Base-by-base conservation (phyloP, 2,329 filamentous ascomycete genomes). In the Microdochium paspali region DNA sequence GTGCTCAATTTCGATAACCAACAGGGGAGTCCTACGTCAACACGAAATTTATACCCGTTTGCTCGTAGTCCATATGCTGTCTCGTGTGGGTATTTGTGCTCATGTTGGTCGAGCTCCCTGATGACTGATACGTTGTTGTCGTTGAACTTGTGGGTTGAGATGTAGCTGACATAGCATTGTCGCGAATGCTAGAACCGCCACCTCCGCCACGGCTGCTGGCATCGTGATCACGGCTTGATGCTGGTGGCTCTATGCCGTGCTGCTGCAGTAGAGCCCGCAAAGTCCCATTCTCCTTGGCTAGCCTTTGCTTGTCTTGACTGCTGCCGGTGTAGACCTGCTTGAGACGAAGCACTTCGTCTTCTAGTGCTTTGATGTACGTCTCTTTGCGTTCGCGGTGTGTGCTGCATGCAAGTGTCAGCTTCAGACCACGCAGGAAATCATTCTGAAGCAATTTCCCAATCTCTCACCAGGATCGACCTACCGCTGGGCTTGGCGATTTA, bases 361-460 rank as follows among this genome's bases (percentile, higher is more conserved):
- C 93, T 15, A 97, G 79, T 10, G 87, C 82, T 65, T 94, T 94
- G 71, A 96, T 94, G 65, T 97, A 97, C 58, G 90, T 78, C 67
- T 97, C 93, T 65, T 97, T 97, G 55, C 93, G 82, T 69, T 97
- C 93, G 48, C 93, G 89, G 66, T 98, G 93, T 18, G 93, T 97
- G 61, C 93, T 95, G 61, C 47, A 49, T 45, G 49, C 23, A 44
- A 45, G 24, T 39, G 45, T 55, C 48, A 54, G 50, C 26, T 13
- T 13, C 26, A 13, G n/a, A n/a, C n/a, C n/a, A n/a, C n/a, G n/a
- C n/a, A n/a, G n/a, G n/a, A n/a, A n/a, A n/a, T n/a, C n/a, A n/a
- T n/a, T n/a, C n/a, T n/a, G n/a, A n/a, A n/a, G n/a, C n/a, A n/a
- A n/a, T n/a, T n/a, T n/a, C 31, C 18, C 43, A 46, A 52, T 30